These are phyloP conservation scores for Cyberlindnera maritima DNA, from an alignment of 805 yeast species.

Conservation along the genomic window DNA sequence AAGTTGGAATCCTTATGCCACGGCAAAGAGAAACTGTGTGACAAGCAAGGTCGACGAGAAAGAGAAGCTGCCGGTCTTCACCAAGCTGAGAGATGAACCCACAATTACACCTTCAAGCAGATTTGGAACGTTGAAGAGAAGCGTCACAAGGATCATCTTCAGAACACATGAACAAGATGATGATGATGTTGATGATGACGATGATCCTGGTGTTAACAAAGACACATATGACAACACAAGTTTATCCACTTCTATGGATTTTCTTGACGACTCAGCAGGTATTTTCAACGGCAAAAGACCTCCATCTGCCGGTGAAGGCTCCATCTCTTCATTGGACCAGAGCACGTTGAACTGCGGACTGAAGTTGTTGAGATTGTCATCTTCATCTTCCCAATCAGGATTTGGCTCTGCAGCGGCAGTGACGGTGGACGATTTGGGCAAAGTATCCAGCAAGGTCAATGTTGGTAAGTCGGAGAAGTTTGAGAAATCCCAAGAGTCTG, in stretches of 20 bases:
- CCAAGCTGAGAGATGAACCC: background rate
- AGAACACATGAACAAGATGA: background rate
- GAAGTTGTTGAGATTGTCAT: background rate
- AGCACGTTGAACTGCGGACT: background rate
- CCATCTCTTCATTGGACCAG: background rate
- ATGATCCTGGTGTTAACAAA: background rate
- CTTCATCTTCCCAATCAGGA: background rate
- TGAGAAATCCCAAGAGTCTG: background rate
- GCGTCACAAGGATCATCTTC: background rate
- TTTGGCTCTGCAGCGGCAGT: background rate
- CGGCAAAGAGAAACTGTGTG: constrained; percentile 8
- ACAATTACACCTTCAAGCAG: background rate
- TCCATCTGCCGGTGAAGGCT: too few species aligned
- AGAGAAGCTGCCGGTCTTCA: too few species aligned
- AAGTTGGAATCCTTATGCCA: constrained; percentile 24
- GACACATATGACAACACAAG: too few species aligned
- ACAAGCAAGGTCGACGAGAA: too few species aligned
- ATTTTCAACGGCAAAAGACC: too few species aligned
- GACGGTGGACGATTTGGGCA: background rate
- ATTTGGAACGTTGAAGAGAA: background rate
- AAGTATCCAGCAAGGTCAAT: background rate
- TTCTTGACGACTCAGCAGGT: too few species aligned
- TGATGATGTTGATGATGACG: background rate
- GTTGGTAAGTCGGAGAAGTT: background rate
- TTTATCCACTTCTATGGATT: too few species aligned